Conservation (phyloP, 371 early-diverging fungal species). For the Funneliformis caledonium region DNA sequence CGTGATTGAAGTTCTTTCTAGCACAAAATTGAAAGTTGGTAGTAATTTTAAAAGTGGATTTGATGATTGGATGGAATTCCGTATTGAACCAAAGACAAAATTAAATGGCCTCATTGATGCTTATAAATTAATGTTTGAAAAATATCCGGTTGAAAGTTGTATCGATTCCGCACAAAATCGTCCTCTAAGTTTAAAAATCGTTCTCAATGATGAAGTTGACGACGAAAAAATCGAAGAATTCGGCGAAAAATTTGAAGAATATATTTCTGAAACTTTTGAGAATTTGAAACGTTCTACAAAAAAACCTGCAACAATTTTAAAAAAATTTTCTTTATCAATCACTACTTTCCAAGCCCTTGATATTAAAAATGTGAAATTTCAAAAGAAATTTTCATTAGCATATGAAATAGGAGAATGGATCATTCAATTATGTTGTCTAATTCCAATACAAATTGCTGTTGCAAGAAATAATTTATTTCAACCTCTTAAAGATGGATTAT, state of each 20-base stretch:
- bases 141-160: slow-evolving; percentile 18
- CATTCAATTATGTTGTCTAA: slow-evolving; percentile 10
- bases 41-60: neutral
- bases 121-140: slow-evolving; percentile 19
- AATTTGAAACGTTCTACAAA: slow-evolving; percentile 12
- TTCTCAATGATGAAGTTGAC: neutral
- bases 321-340: neutral
- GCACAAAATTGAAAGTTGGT: slow-evolving; percentile 8
- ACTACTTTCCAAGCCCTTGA: neutral
- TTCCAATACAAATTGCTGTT: slow-evolving; percentile 38
- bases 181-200: slow-evolving; percentile 7
- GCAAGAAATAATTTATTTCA: slow-evolving; percentile 30
- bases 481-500: slow-evolving; percentile 26
- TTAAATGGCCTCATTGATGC: slow-evolving; percentile 24
- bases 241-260: slow-evolving; percentile 17
- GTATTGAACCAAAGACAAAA: slow-evolving; percentile 36
- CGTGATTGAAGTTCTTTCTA: slow-evolving; percentile 14
- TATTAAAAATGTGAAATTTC: neutral
- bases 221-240: neutral
- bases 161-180: neutral
- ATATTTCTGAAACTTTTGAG: neutral
- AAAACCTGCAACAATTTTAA: slow-evolving; percentile 1
- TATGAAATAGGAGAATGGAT: slow-evolving; percentile 28
- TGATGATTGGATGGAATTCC: slow-evolving; percentile 28
- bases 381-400: neutral